Conservation (phyloP, 164 flowering plant genomes). For the Macadamia integrifolia region DNA sequence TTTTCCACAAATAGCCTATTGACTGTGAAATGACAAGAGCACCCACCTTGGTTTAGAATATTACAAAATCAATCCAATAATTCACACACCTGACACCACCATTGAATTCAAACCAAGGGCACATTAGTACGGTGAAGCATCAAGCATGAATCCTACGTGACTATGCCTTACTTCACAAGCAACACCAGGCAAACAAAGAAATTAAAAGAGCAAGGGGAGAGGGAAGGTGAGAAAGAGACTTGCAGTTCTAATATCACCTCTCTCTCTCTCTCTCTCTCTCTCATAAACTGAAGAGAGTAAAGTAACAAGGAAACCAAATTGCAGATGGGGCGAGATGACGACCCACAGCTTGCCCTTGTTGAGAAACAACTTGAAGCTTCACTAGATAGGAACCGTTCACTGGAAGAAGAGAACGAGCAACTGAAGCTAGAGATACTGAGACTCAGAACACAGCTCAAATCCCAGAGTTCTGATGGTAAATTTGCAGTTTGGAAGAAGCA, state of each 20-base stretch:
- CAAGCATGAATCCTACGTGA: constrained; percentile 1
- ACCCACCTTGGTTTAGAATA: background rate
- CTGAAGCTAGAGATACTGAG: constrained; percentile 49
- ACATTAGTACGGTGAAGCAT: background rate
- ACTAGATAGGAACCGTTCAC: constrained; percentile 23
- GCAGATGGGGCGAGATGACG: constrained; percentile 27
- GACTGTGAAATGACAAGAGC: background rate
- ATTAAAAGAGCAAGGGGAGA: background rate
- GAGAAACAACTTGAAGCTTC: constrained; percentile 41
- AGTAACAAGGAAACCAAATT: constrained; percentile 14
- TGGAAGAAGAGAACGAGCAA: constrained; percentile 61
- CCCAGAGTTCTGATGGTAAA: constrained; percentile 44
- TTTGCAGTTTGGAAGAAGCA: constrained; percentile 49
- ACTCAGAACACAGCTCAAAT: constrained; percentile 35
- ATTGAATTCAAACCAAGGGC: constrained; percentile 1
- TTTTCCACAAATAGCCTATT: background rate
- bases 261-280: background rate
- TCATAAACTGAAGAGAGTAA: background rate
- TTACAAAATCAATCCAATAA: no score
- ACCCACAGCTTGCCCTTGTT: constrained; percentile 25
- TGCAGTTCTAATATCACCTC: constrained; percentile 7
- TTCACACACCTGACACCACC: no score
- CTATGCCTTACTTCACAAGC: constrained; percentile 8
- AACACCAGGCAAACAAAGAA: background rate
- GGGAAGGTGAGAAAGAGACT: background rate